These are phyloP conservation scores for Didymella segeticola DNA, from an alignment of 2,329 filamentous ascomycete species.

Conservation along the genomic window DNA sequence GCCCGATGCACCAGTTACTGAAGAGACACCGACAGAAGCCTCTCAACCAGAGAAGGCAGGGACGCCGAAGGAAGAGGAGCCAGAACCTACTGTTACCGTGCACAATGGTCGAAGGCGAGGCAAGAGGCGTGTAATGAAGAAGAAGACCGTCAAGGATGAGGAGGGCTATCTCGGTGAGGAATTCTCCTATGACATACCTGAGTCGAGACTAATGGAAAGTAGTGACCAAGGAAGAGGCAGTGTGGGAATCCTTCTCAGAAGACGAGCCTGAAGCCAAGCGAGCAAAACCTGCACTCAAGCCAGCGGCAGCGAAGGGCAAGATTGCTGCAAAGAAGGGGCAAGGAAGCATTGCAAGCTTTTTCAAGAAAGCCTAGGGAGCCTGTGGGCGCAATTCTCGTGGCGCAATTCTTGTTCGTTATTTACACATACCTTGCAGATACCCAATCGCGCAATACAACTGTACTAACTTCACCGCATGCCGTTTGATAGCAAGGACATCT, in stretches of 20 bases:
- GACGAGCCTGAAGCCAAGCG: conserved; percentile 73
- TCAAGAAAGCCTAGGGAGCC: conserved; percentile 70
- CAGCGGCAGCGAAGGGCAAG: conserved; percentile 59
- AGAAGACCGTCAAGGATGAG: conserved; percentile 84
- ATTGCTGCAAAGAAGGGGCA: conserved; percentile 61
- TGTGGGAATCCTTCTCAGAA: conserved; percentile 93
- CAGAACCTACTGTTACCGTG: conserved; percentile 54
- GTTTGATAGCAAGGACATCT: background rate
- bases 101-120: conserved; percentile 74
- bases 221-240: conserved; percentile 86
- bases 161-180: conserved; percentile 84
- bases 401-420: background rate
- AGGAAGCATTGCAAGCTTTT: conserved; percentile 92
- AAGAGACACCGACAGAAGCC: conserved; percentile 48
- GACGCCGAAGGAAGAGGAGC: conserved; percentile 29
- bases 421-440: background rate
- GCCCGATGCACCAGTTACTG: conserved; percentile 58
- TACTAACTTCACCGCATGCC: background rate
- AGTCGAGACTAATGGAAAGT: conserved; percentile 24
- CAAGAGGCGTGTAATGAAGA: conserved; percentile 81
- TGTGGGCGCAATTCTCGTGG: background rate
- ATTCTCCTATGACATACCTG: too few species aligned
- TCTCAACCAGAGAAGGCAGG: conserved; percentile 28
- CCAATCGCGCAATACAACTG: background rate
- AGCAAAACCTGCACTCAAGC: conserved; percentile 53